Evolutionary conservation across 306 rosid genomes (phyloP), one percentile per base, ranked within the genome.

Genomic region (Cicer arietinum): DNA sequence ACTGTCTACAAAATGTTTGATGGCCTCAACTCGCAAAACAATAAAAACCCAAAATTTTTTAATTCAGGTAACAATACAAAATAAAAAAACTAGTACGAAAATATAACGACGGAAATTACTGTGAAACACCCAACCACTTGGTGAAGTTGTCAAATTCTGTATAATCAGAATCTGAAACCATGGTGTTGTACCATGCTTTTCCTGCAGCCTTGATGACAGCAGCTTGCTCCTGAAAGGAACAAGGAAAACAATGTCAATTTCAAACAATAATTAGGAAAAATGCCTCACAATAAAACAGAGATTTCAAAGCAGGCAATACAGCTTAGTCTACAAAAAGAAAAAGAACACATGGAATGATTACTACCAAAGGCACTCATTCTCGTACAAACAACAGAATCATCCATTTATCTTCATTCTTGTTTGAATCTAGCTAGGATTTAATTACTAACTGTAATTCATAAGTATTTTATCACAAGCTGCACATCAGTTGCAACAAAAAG

Each of bases 131-230:
- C 13, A 93, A 69, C 96, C 98, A 93, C 86, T 93, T 93, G 8
- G 92, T 42, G 72, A 93, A 93, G 77, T 81, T 83, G 8, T 93
- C 98, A 0, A 90, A 93, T 71, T 93, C 95, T 1, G 95, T 74
- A 74, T 92, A 92, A 65, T 92, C 96, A 5, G 90, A 83, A 58
- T 92, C 98, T 0, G 98, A 90, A 46, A 93, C 89, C 97, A 93
- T 93, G 6, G 95, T 90, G 61, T 85, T 83, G 48, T 85, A 90
- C 93, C 95, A 93, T 0, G 91, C 81, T 43, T 93, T 93, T 17
- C 98, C 96, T 0, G 97, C 95, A 37, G 97, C 88, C 82, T 77
- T 85, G 53, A 89, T 78, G 3, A 85, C 86, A 56, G 85, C 1
- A 18, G 98, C 91, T 16, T 88, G 90, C 88, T 90, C 97, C 97